phyloP scores from a whole-genome alignment of 139 green algal species.

The Chlorella sp. region DNA sequence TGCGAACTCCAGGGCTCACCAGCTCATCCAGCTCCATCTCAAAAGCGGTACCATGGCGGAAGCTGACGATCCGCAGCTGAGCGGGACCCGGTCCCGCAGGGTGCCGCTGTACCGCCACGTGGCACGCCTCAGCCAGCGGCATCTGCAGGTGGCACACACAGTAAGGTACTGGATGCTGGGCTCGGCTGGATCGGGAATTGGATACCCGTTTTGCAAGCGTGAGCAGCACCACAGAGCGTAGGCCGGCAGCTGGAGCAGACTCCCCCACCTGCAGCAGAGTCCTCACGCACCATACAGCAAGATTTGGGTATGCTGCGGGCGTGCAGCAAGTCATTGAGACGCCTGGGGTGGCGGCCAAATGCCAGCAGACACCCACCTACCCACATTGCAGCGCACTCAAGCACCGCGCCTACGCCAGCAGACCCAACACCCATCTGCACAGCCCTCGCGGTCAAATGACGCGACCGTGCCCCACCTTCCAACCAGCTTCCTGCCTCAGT shows the following conservation, averaged over 20 bases:
- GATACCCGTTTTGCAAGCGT: no score
- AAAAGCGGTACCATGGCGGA: constrained; percentile 74
- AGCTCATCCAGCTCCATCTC: constrained; percentile 73
- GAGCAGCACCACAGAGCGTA: not conserved
- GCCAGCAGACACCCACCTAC: not conserved
- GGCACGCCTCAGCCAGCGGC: constrained; percentile 74
- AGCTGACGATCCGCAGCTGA: constrained; percentile 66
- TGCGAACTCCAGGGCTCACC: constrained; percentile 39
- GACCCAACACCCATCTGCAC: constrained; percentile 88
- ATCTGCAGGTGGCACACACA: constrained; percentile 15
- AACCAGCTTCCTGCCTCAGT: no score
- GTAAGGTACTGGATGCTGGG: not conserved
- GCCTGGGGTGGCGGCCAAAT: no score
- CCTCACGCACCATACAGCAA: no score
- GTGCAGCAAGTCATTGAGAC: no score
- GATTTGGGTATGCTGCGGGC: no score
- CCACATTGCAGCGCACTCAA: not conserved
- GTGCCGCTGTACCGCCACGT: constrained; percentile 82
- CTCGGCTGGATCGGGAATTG: no score
- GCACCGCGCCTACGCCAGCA: not conserved
- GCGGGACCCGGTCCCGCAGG: not conserved
- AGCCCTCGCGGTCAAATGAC: no score
- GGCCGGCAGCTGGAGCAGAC: no score
- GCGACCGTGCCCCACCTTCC: no score
- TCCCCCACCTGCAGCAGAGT: no score